Evolutionary conservation across 192 early-diverging fungal species (phyloP).

Genomic region (Neocallimastix lanati): DNA sequence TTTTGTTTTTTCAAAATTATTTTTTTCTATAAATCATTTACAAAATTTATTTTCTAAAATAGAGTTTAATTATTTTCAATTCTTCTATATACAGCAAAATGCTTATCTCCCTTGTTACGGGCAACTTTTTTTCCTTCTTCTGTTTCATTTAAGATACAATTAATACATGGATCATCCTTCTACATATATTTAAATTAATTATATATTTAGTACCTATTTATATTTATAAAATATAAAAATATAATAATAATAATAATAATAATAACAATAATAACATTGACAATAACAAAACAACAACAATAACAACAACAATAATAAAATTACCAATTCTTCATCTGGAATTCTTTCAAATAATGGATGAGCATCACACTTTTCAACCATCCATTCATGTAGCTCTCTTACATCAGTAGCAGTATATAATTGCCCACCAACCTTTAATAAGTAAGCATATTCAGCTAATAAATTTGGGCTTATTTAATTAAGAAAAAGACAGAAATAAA

Average conservation of each 20-base stretch:
- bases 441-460: slow-evolving; percentile 93
- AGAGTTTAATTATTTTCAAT: too few relatives aligned
- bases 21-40: too few relatives aligned
- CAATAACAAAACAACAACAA: too few relatives aligned
- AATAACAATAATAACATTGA: too few relatives aligned
- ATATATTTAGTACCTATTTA: too few relatives aligned
- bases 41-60: too few relatives aligned
- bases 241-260: too few relatives aligned
- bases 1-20: too few relatives aligned
- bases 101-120: slow-evolving; percentile 89
- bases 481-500: too few relatives aligned
- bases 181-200: too few relatives aligned
- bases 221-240: too few relatives aligned
- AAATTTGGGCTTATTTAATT: slow-evolving; percentile 25
- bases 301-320: too few relatives aligned
- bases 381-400: slow-evolving; percentile 83
- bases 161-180: slow-evolving; percentile 66
- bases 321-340: slow-evolving; percentile 50
- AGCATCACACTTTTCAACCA: slow-evolving; percentile 78
- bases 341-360: slow-evolving; percentile 88
- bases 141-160: slow-evolving; percentile 67
- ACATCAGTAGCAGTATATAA: slow-evolving; percentile 93
- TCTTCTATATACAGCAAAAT: slow-evolving; percentile 58
- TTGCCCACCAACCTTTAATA: slow-evolving; percentile 69
- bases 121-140: slow-evolving; percentile 98